Base-by-base conservation (phyloP, 148 eudicot species). In the Gaultheria prostrata region DNA sequence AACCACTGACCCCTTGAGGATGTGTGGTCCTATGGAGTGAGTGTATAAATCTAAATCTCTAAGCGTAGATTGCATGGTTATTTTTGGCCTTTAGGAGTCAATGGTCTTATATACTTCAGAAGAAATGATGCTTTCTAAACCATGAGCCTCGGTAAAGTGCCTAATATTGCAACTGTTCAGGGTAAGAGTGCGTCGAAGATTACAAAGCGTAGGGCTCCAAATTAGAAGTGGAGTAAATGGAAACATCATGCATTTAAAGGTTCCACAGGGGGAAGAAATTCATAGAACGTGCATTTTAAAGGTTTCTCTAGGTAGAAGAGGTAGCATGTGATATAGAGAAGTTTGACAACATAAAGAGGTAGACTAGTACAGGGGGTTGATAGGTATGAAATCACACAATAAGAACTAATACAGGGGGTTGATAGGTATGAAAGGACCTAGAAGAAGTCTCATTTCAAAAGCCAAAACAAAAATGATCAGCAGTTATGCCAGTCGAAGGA, bases 401-500 rank as follows among this genome's bases (percentile, higher is more conserved):
- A 21, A 21, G 11, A 50, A 39, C 43, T 39, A 39, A 39, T n/a
- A n/a, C n/a, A n/a, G n/a, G n/a, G n/a, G n/a, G n/a, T 56, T 56
- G n/a, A 56, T 17, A 56, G 4, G 8, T 56, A 56, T 53, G n/a
- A 54, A 61, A n/a, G 2, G 67, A 61, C 67, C 13, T 7, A 61
- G 67, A 65, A 65, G 33, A 65, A 65, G 28, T 24, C 35, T 1
- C 12, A 12, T 65, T 26, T 65, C 71, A 11, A 65, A 3, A 9
- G 30, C n/a, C 1, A 1, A 59, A 61, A n/a, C 21, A 59, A n/a
- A 61, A 56, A 56, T 3, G 71, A 65, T 11, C 14, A 14, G 63
- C 28, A 49, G 10, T 50, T 33, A 2, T 76, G 26, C 32, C 79
- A 74, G 53, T 49, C 20, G 65, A 86, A 82, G 39, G 84, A 83